phyloP scores from a whole-genome alignment of 805 yeast genomes.

The Sugiyamaella smithiae region DNA sequence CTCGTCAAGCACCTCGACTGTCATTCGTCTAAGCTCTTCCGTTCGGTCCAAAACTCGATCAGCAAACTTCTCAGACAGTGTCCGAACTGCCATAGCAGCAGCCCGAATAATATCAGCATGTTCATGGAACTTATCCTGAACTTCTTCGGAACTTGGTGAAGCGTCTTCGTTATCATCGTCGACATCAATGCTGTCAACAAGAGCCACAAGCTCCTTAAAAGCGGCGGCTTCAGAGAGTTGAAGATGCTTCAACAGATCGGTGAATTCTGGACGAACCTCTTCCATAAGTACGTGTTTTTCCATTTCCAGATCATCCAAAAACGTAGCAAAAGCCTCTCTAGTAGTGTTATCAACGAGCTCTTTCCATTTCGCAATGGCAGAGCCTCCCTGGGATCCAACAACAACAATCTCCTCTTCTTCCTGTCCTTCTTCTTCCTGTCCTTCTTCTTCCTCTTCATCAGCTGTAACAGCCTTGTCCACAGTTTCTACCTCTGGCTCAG shows the following conservation, averaged over 20 bases:
- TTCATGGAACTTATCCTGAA: slow-evolving; percentile 22
- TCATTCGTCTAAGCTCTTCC: slow-evolving; percentile 27
- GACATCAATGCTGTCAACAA: slow-evolving; percentile 17
- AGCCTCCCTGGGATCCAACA: slow-evolving; percentile 2
- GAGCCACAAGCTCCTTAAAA: slow-evolving; percentile 11
- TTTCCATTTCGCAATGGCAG: slow-evolving; percentile 23
- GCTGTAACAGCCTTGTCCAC: slow-evolving; percentile 11
- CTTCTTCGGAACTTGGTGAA: slow-evolving; percentile 17
- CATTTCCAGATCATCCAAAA: slow-evolving; percentile 26
- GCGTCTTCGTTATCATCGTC: slow-evolving; percentile 15
- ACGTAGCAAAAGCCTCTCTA: slow-evolving; percentile 24
- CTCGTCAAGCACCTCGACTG: slow-evolving; percentile 49
- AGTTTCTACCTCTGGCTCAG: neutral
- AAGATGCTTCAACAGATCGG: slow-evolving; percentile 22
- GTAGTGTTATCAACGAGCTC: slow-evolving; percentile 24
- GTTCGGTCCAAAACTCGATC: slow-evolving; percentile 21
- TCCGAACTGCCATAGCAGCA: slow-evolving; percentile 27
- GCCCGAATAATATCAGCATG: slow-evolving; percentile 26
- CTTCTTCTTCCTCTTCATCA: too few relatives aligned
- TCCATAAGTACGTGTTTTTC: slow-evolving; percentile 21
- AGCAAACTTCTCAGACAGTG: slow-evolving; percentile 23
- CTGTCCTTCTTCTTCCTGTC: too few relatives aligned
- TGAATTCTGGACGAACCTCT: slow-evolving; percentile 23
- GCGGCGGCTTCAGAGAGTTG: slow-evolving; percentile 17
- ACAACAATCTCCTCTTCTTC: slow-evolving; percentile 13